Base-by-base conservation (phyloP, 352 stramenopile genomes). In the Achlya hypogyna region DNA sequence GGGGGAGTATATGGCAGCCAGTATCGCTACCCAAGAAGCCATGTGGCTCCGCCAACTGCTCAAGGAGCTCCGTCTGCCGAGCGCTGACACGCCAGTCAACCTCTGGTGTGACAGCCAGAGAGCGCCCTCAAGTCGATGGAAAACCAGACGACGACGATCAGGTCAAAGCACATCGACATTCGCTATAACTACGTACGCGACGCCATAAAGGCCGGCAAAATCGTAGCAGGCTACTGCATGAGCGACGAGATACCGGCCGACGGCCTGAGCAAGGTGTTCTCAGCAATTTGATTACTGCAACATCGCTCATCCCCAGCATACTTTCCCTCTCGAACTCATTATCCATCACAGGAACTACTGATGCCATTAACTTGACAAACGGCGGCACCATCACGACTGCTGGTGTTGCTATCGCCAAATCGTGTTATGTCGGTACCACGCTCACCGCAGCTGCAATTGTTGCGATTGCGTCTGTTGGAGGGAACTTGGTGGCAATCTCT, bases 191-290 rank as follows among this genome's bases (percentile, higher is more conserved):
- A 69, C 62, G 71, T 74, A 43, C 65, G 65, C 34, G 72, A 74
- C 34, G 69, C 72, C 59, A 38, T 75, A 40, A 74, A 77, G 20
- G 40, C 54, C 31, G 58, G 65, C 35, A 49, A 69, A 6, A 70
- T 72, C 51, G 38, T 80, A 76, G 69, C 66, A 67, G 67, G 72
- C 67, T 66, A 74, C 65, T 62, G 76, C 73, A 28, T 70, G 74
- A 73, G 63, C 1, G 0, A 23, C 23, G 20, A 49, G 5, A 72
- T 63, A 9, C 34, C 56, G 14, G 67, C 69, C 16, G 71, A 72
- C 43, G 25, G 64, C 34, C 8, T 74, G 4, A 74, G 68, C 1
- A 76, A 74, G 32, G 45, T 62, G 8, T 27, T 76, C 12, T 22
- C 45, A 1, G 38, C 38, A n/a, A n/a, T n/a, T n/a, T n/a, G n/a